Evolutionary conservation across 192 early-diverging fungal genomes (phyloP), one percentile per base, ranked within the genome.

Genomic region (Chytriomyces hyalinus): DNA sequence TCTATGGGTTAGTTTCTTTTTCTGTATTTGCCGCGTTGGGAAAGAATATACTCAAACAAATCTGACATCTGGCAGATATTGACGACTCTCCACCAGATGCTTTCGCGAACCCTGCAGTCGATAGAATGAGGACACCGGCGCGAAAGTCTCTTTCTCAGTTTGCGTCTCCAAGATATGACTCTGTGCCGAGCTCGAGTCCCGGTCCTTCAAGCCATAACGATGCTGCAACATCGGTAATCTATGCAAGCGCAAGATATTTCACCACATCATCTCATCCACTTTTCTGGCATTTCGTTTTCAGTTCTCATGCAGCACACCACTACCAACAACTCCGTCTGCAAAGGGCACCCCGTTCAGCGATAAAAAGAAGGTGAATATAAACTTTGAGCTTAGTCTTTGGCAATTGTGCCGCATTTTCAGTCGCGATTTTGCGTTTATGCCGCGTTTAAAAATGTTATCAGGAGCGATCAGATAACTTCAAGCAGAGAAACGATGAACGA

Each of bases 401-500:
- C 43, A 11, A 9, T 64, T 4, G 36, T 36, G 36, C 36, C 36
- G n/a, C 13, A 60, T 36, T 36, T 36, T 36, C 36, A 36, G 2
- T 36, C 36, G 36, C 36, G 36, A 36, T 36, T 36, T 36, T 36
- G 36, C 36, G 36, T 36, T 4, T 36, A 36, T 36, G 36, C 36
- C 36, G 4, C 4, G 36, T 36, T 36, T 36, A 0, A 36, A 65
- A 65, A 15, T 13, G 13, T 43, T 17, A 48, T 17, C 7, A 80
- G 77, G 87, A 87, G 48, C 87, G 92, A 0, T 85, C 79, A 1
- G 81, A 87, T 5, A 88, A 92, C 66, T 95, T 96, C 83, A 94
- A 96, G 62, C 91, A 96, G 65, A 89, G 90, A 73, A 96, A 96
- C 75, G 91, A 91, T 6, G 89, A 89, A 61, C 87, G 96, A 22